Conservation (phyloP, 768 basidiomycete species). For the Kondoa subrosea region DNA sequence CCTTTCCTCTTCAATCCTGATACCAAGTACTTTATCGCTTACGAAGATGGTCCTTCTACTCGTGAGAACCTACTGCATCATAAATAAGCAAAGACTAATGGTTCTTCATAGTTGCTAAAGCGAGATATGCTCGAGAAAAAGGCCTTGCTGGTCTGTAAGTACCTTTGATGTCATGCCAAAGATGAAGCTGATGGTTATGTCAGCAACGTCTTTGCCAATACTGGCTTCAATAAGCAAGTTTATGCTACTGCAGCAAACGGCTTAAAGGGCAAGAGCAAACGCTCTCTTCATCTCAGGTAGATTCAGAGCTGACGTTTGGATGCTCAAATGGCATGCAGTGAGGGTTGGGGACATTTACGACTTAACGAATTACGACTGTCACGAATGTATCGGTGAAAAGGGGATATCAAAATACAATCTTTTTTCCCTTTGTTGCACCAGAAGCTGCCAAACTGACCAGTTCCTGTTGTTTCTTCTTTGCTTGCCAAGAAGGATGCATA, state of each 20-base stretch:
- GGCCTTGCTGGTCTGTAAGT: too few species aligned
- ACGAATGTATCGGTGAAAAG: too few species aligned
- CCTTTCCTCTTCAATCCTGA: background rate
- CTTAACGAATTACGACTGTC: too few species aligned
- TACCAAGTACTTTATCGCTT: background rate
- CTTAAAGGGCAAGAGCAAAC: background rate
- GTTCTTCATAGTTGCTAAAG: too few species aligned
- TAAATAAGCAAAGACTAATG: background rate
- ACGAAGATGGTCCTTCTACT: background rate
- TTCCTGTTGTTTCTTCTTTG: conserved; percentile 59
- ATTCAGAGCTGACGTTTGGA: too few species aligned
- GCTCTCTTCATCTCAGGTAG: too few species aligned
- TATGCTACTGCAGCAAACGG: background rate
- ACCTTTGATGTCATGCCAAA: too few species aligned
- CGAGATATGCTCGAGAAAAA: too few species aligned
- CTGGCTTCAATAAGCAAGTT: background rate
- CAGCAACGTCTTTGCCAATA: background rate
- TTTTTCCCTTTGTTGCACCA: conserved; percentile 58
- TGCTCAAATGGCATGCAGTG: too few species aligned
- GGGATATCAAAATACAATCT: conserved; percentile 45
- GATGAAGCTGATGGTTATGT: too few species aligned
- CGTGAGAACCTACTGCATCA: background rate
- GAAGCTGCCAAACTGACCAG: conserved; percentile 38
- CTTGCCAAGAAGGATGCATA: conserved; percentile 93
- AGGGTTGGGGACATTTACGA: too few species aligned